phyloP scores from a whole-genome alignment of 805 yeast genomes.

The Vanderwaltozyma tropicalis region DNA sequence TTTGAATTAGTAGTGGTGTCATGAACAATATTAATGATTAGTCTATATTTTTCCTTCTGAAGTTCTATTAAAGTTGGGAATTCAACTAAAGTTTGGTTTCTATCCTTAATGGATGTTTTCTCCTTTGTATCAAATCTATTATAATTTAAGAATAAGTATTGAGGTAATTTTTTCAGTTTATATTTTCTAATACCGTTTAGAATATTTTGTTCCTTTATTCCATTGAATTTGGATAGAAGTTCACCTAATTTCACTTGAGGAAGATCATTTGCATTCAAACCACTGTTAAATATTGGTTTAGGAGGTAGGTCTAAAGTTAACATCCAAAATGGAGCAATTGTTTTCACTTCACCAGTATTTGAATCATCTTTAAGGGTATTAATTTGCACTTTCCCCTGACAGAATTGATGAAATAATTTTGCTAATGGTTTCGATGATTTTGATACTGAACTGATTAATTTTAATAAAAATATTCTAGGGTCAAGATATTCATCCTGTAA shows the following conservation, averaged over 20 bases:
- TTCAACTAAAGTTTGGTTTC: slow-evolving; percentile 55
- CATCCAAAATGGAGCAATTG: slow-evolving; percentile 19
- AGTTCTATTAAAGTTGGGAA: slow-evolving; percentile 36
- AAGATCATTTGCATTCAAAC: slow-evolving; percentile 33
- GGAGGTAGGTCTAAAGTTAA: slow-evolving; percentile 53
- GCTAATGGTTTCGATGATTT: slow-evolving; percentile 22
- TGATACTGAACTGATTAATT: slow-evolving; percentile 46
- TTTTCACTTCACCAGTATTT: slow-evolving; percentile 7
- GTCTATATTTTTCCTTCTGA: slow-evolving; percentile 29
- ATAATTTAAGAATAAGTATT: slow-evolving; percentile 43
- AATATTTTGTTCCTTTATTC: slow-evolving; percentile 1
- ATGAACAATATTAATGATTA: slow-evolving; percentile 41
- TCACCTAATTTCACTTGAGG: slow-evolving; percentile 41
- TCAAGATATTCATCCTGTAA: slow-evolving; percentile 20
- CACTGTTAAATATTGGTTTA: slow-evolving; percentile 44
- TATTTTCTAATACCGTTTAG: slow-evolving; percentile 26
- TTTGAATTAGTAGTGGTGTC: slow-evolving; percentile 11
- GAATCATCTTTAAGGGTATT: slow-evolving; percentile 11
- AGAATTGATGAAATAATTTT: slow-evolving; percentile 24
- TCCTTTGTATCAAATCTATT: slow-evolving; percentile 39
- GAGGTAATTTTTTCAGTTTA: slow-evolving; percentile 38
- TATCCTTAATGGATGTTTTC: slow-evolving; percentile 28
- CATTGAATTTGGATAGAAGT: slow-evolving; percentile 36
- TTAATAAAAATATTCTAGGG: slow-evolving; percentile 48
- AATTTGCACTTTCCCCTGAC: slow-evolving; percentile 45